Evolutionary conservation across 2,329 filamentous ascomycete species (phyloP), one percentile per base, ranked within the genome.

Genomic region (Grosmannia huntii): DNA sequence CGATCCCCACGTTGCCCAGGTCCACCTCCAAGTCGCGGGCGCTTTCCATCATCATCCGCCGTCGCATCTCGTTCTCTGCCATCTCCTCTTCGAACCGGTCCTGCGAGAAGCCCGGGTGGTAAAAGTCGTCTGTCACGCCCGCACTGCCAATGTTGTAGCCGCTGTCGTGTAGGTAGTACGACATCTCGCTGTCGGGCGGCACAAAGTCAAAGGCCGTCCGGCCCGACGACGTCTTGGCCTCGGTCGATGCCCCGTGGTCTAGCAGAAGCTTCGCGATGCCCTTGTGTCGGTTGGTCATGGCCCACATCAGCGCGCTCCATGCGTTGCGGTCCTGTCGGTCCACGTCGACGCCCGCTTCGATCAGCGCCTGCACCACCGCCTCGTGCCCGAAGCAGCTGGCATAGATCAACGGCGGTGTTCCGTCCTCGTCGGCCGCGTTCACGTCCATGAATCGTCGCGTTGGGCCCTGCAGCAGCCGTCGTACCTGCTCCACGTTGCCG

Each of bases 301-400:
- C 92, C 94, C 94, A 99, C 91, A 99, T 99, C 61, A 99, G 78
- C 16, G 94, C 89, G 66, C 89, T 97, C 94, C 94, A 99, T 68
- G 95, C 87, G 68, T 97, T 97, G 62, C 86, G 88, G 69, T 99
- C 94, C 71, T 97, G 92, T 66, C 86, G 86, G 73, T 99, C 90
- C 56, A 97, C 90, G 66, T 90, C 82, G 46, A 87, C 92, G 27
- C 92, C 91, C 11, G 90, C 89, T 60, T 90, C 82, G 56, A 99
- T 82, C 56, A 99, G 80, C 44, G 86, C 83, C 60, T 86, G 81
- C 27, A 97, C 94, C 4, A 96, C 91, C 53, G 86, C 81, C 71
- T 95, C 89, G 69, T 99, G 94, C 46, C 94, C 89, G 77, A 99
- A 99, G 69, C 94, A 99, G 75, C 91, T 96, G 14, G 94, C 94